Conservation (phyloP, 305 asterid genomes). For the Striga hermonthica region DNA sequence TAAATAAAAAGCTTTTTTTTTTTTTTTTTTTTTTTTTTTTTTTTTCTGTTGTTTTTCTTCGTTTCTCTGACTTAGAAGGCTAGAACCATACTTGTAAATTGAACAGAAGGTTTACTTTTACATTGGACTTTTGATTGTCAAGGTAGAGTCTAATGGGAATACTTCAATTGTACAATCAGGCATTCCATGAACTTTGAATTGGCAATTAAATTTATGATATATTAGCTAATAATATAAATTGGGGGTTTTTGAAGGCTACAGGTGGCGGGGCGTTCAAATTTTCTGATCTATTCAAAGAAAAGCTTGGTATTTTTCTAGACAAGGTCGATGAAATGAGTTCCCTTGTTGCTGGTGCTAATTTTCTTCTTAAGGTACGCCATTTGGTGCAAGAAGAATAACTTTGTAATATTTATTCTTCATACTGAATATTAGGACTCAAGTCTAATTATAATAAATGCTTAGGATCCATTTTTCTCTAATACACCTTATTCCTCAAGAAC, state of each 20-base stretch:
- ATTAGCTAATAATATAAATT: constrained; percentile 19
- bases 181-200: constrained; percentile 17
- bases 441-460: background rate
- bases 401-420: background rate
- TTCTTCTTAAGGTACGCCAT: constrained; percentile 78
- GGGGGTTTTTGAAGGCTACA: constrained; percentile 69
- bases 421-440: constrained; percentile 13
- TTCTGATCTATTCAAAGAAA: constrained; percentile 79
- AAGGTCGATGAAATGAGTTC: constrained; percentile 94
- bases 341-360: constrained; percentile 94
- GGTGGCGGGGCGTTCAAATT: constrained; percentile 99
- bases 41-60: too few relatives aligned
- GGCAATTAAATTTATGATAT: constrained; percentile 18
- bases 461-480: background rate
- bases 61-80: too few relatives aligned
- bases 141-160: constrained; percentile 14
- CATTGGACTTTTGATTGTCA: too few relatives aligned
- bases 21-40: too few relatives aligned
- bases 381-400: constrained; percentile 3
- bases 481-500: constrained; percentile 7
- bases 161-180: constrained; percentile 6
- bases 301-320: constrained; percentile 79
- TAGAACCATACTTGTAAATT: too few relatives aligned
- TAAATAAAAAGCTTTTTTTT: background rate
- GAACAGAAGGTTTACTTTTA: too few relatives aligned